phyloP scores from a whole-genome alignment of 2,329 filamentous ascomycete genomes.

The Arthrobotrys pseudoclavata region DNA sequence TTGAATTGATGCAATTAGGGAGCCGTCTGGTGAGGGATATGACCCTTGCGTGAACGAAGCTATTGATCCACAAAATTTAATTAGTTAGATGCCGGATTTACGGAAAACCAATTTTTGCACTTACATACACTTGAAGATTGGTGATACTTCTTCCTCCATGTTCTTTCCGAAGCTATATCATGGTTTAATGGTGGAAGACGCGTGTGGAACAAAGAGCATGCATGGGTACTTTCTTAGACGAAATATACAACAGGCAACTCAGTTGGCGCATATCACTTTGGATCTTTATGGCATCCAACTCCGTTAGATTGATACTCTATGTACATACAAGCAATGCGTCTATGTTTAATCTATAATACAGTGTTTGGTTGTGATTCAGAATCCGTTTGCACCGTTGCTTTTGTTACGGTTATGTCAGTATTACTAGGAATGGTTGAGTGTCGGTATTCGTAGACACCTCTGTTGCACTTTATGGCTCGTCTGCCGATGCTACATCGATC shows the following conservation, averaged over 20 bases:
- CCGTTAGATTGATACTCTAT: not conserved
- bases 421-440: not conserved
- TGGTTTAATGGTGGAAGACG: conserved; percentile 14
- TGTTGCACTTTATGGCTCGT: conserved; percentile 19
- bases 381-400: not conserved
- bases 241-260: conserved; percentile 27
- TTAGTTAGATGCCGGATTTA: conserved; percentile 2
- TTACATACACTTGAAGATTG: conserved; percentile 57
- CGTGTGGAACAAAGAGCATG: conserved; percentile 18
- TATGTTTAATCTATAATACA: conserved; percentile 15
- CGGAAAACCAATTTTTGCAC: conserved; percentile 13
- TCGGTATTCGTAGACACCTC: not conserved
- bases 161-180: not conserved
- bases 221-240: not conserved
- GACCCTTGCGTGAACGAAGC: conserved; percentile 61
- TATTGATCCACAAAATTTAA: conserved; percentile 1
- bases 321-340: not conserved
- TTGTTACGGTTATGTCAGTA: not conserved
- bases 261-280: not conserved
- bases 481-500: conserved; percentile 60
- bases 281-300: not conserved
- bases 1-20: conserved; percentile 62
- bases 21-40: conserved; percentile 62
- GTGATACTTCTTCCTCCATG: conserved; percentile 52
- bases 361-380: not conserved